A percentile compares a stretch with the other conserved stretches of the same genome.
phyloP scores from a whole-genome alignment of 352 stramenopile genomes.

The Pythium aphanidermatum region DNA sequence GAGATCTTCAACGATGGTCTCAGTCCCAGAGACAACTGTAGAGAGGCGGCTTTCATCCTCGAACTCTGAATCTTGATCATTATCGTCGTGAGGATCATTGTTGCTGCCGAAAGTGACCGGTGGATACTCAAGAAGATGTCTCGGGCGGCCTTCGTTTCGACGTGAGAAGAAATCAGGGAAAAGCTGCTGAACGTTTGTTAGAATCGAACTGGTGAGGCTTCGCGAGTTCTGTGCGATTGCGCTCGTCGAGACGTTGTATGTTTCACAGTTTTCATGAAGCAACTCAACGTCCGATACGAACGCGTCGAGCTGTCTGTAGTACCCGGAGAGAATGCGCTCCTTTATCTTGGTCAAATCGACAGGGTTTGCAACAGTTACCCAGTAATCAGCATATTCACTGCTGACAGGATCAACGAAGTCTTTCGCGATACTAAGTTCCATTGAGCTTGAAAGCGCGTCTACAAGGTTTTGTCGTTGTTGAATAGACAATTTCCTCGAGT shows the following conservation, averaged over 20 bases:
- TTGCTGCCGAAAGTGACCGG: constrained; percentile 48
- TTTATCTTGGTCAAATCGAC: constrained; percentile 83
- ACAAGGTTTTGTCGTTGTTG: constrained; percentile 40
- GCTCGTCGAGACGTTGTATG: constrained; percentile 80
- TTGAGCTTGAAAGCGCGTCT: constrained; percentile 53
- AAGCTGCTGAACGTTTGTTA: constrained; percentile 53
- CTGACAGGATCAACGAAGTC: constrained; percentile 82
- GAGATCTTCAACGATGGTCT: no score
- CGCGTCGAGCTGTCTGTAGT: constrained; percentile 83
- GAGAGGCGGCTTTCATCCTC: constrained; percentile 4
- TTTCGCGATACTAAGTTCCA: constrained; percentile 60
- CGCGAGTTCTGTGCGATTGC: constrained; percentile 76
- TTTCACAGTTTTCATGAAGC: constrained; percentile 73
- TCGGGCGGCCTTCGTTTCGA: constrained; percentile 19
- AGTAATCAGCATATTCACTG: constrained; percentile 70
- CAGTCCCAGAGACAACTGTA: not conserved
- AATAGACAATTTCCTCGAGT: constrained; percentile 41
- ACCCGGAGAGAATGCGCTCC: constrained; percentile 47
- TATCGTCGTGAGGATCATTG: constrained; percentile 18
- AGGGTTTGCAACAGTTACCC: constrained; percentile 75
- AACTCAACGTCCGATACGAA: constrained; percentile 74
- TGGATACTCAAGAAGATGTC: constrained; percentile 33
- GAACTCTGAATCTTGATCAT: constrained; percentile 13
- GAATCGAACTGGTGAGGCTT: constrained; percentile 52
- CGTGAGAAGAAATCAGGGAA: constrained; percentile 35